Evolutionary conservation across 176 grass and related monocot species (phyloP).

Genomic region (Oryza meyeriana): DNA sequence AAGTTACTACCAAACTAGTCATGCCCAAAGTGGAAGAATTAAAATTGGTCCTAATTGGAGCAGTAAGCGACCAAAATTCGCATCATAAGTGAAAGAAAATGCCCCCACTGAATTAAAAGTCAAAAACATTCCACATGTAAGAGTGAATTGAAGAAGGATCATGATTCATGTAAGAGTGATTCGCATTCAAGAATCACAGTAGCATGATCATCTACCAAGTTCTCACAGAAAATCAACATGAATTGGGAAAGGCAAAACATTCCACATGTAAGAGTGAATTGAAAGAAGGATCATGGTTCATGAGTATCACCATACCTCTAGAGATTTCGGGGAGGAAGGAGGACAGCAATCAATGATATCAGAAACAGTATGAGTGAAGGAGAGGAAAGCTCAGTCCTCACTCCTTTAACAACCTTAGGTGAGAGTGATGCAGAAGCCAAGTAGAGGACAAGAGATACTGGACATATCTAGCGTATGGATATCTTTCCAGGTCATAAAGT

Average conservation of each 20-base stretch:
- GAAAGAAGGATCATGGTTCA: neutral
- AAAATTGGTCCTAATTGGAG: neutral
- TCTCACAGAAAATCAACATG: conserved; percentile 18
- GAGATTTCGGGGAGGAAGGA: neutral
- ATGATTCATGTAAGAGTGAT: no score
- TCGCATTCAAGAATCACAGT: conserved; percentile 33
- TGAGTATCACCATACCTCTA: conserved; percentile 29
- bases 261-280: neutral
- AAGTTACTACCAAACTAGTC: neutral
- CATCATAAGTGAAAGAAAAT: neutral
- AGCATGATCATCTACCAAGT: conserved; percentile 9
- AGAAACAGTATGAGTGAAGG: neutral
- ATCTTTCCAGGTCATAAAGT: neutral
- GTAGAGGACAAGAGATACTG: conserved; percentile 20
- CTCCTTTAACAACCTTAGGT: neutral
- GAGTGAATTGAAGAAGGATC: no score
- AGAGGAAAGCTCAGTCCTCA: neutral
- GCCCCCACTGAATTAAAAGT: neutral
- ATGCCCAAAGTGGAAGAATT: neutral
- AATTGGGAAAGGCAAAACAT: neutral
- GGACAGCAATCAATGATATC: neutral
- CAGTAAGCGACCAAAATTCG: neutral
- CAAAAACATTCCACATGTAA: no score
- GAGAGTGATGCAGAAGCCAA: conserved; percentile 19
- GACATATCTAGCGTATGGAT: neutral